These are phyloP conservation scores for Chlorella vulgaris DNA, from an alignment of 139 green algal species.

Conservation along the genomic window DNA sequence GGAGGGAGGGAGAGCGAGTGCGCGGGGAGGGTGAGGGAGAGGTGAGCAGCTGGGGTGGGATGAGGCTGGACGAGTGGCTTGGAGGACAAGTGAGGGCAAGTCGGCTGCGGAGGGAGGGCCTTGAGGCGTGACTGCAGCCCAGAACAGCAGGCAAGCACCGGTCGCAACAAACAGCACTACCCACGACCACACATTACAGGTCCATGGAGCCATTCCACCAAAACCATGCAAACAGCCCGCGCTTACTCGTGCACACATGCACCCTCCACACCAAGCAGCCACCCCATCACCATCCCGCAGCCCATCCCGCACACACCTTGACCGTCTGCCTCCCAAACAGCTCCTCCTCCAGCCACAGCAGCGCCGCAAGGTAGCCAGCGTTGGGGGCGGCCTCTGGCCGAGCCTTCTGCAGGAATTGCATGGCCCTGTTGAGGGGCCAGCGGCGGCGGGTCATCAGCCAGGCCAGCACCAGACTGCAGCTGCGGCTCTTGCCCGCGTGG, in stretches of 20 bases:
- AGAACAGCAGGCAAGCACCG: no score
- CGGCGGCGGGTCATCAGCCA: slow-evolving; percentile 46
- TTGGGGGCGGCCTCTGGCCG: slow-evolving; percentile 78
- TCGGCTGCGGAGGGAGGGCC: no score
- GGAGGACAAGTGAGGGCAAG: no score
- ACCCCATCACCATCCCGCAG: background rate
- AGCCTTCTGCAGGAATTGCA: slow-evolving; percentile 48
- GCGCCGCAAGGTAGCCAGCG: slow-evolving; percentile 75
- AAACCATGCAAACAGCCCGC: no score
- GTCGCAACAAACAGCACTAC: no score
- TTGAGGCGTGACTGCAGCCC: no score
- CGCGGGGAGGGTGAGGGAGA: background rate
- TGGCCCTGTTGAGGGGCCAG: slow-evolving; percentile 62
- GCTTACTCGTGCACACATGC: no score
- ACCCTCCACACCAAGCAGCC: background rate
- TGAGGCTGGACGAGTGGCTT: no score
- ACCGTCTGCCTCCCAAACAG: slow-evolving; percentile 69
- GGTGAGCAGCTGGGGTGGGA: background rate
- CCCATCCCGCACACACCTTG: slow-evolving; percentile 29
- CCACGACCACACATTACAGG: no score
- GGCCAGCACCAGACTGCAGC: slow-evolving; percentile 65
- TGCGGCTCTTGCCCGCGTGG: slow-evolving; percentile 81
- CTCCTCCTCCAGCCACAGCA: slow-evolving; percentile 68
- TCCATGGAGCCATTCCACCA: no score
- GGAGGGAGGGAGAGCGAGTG: background rate